Evolutionary conservation across 2,329 filamentous ascomycete genomes (phyloP), one percentile per base, ranked within the genome.

Genomic region (Saccharata proteae): DNA sequence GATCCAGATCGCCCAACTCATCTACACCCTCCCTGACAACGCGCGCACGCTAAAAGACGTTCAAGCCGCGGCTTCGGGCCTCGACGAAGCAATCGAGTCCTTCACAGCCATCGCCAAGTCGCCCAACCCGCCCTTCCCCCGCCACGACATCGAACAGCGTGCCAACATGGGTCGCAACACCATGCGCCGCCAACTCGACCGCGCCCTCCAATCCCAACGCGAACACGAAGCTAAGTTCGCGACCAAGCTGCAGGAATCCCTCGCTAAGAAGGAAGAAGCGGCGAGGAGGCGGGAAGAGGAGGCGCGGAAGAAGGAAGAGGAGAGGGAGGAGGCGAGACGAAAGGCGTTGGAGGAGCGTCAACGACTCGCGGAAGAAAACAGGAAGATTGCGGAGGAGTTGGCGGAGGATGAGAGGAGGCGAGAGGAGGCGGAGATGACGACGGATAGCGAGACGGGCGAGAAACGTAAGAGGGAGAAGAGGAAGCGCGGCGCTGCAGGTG

Each of bases 131-230:
- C 92, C 90, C 0, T 98, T 94, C 56, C 90, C 88, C 5, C 79
- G 83, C 45, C 71, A 80, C 38, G 84, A 94, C 44, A 74, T 98
- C 20, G 88, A 96, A 54, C 83, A 92, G 58, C 84, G 92, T 49
- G 88, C 90, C 25, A 93, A 83, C 65, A 98, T 98, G 90, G 86
- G 84, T 41, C 77, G 80, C 38, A 93, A 94, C 53, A 98, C 92
- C 1, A 83, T 93, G 61, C 79, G 82, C 41, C 85, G 83, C 46
- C 88, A 98, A 54, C 71, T 98, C 9, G 83, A 92, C 47, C 77
- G 85, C 46, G 80, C 82, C 4, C 73, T 88, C 28, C 77, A 83
- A 41, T 79, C 74, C 43, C 90, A 98, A 54, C 78, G 74, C 40
- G 82, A 92, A 40, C 96, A 93, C 55, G 90, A 98, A 54, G 79